Evolutionary conservation across 129 eudicot genomes (phyloP).

Genomic region (Smallanthus sonchifolius): DNA sequence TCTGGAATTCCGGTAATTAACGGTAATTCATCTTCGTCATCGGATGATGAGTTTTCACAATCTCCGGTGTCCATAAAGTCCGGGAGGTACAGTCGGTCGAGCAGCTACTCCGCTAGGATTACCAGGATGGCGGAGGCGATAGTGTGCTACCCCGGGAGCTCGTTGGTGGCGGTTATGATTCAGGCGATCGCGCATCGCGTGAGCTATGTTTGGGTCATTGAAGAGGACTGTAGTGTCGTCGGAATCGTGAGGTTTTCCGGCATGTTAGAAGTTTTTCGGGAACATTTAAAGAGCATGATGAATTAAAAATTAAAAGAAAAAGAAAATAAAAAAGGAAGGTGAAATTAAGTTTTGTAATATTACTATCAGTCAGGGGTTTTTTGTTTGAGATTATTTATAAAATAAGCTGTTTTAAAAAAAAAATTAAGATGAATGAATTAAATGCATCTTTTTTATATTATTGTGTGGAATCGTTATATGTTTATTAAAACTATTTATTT

Average conservation of each 20-base stretch:
- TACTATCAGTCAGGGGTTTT: conserved; percentile 14
- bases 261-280: conserved; percentile 57
- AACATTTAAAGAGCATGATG: conserved; percentile 45
- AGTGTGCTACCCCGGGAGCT: conserved; percentile 68
- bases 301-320: too few species aligned
- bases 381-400: not conserved
- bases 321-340: not conserved
- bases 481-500: too few species aligned
- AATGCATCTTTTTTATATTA: not conserved
- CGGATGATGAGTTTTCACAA: conserved; percentile 42
- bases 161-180: conserved; percentile 88
- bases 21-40: conserved; percentile 25
- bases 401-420: not conserved
- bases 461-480: not conserved
- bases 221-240: conserved; percentile 57
- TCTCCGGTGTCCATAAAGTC: conserved; percentile 22
- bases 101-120: conserved; percentile 67
- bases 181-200: conserved; percentile 83
- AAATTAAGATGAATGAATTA: too few species aligned
- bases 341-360: conserved; percentile 28
- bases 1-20: conserved; percentile 10
- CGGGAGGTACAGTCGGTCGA: conserved; percentile 46
- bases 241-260: conserved; percentile 74
- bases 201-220: conserved; percentile 84
- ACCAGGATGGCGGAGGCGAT: conserved; percentile 65